phyloP scores from a whole-genome alignment of 2,329 filamentous ascomycete genomes.

The Talaromyces sp. region DNA sequence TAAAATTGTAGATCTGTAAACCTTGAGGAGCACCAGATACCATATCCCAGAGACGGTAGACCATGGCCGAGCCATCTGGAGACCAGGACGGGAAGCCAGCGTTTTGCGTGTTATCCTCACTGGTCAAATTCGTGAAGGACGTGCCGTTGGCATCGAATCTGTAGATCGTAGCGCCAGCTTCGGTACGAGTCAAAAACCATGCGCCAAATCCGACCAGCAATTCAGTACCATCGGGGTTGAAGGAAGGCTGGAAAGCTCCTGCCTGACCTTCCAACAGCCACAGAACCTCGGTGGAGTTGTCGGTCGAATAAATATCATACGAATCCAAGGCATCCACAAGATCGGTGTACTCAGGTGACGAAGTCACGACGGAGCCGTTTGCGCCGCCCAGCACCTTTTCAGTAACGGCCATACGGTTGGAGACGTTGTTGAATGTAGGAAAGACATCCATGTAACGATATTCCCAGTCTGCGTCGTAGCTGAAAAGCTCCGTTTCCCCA shows the following conservation, averaged over 20 bases:
- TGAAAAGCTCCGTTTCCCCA: not conserved
- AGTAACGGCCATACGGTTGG: not conserved
- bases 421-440: not conserved
- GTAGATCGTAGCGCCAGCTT: not conserved
- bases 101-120: not conserved
- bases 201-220: constrained; percentile 40
- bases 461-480: not conserved
- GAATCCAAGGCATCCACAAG: not conserved
- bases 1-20: not conserved
- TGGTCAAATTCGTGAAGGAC: not conserved
- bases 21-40: not conserved
- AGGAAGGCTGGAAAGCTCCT: constrained; percentile 43
- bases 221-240: constrained; percentile 37
- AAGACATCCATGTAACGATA: not conserved
- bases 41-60: not conserved
- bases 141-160: not conserved
- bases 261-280: constrained; percentile 28
- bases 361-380: not conserved
- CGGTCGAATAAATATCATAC: constrained; percentile 33
- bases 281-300: constrained; percentile 24
- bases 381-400: not conserved
- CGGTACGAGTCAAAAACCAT: not conserved
- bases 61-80: not conserved
- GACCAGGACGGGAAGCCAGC: not conserved
- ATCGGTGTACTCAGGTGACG: not conserved